Evolutionary conservation across 2,329 filamentous ascomycete genomes (phyloP), one percentile per base, ranked within the genome.

Genomic region (Ophiocordyceps robertsii): DNA sequence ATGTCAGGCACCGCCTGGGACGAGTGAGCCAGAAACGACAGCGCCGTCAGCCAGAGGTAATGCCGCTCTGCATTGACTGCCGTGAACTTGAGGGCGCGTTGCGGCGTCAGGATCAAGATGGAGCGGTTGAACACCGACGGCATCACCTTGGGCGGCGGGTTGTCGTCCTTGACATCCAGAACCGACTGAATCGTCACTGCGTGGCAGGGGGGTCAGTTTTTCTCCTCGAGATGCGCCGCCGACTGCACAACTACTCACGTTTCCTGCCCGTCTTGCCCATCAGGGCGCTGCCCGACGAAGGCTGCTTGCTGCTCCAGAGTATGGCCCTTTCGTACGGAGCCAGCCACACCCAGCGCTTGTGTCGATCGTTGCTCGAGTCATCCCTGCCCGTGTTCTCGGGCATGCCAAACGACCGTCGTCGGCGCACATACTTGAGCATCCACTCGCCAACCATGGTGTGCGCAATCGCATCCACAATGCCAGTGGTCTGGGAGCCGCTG

Each of bases 401-500:
- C 42, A 90, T 78, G 17, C 87, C 87, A 58, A 98, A 96, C 0
- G 90, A 93, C 64, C 89, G 95, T 50, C 90, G 78, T 58, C 85
- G 76, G 41, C 85, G 75, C 30, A 90, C 83, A 55, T 93, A 92
- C 62, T 93, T 93, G 69, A 82, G 89, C 84, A 93, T 90, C 84
- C 86, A 92, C 56, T 96, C 92, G 32, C 92, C 92, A 29, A 98
- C 87, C 92, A 98, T 98, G 0, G 90, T 93, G 57, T 94, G 89
- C 2, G 92, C 89, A 60, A 98, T 96, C 4, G 92, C 88, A 64
- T 96, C 92, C 6, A 98, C 90, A 13, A 96, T 86, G 37, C 80
- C 83, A 0, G 82, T 82, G 37, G 81, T 76, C 50, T 87, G 81
- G 29, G 76, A 72, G 11, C 69, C 66, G 50, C 72, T 79, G 36